Conservation (phyloP, 202 grass and related monocot species). For the Saccharum hybrid region DNA sequence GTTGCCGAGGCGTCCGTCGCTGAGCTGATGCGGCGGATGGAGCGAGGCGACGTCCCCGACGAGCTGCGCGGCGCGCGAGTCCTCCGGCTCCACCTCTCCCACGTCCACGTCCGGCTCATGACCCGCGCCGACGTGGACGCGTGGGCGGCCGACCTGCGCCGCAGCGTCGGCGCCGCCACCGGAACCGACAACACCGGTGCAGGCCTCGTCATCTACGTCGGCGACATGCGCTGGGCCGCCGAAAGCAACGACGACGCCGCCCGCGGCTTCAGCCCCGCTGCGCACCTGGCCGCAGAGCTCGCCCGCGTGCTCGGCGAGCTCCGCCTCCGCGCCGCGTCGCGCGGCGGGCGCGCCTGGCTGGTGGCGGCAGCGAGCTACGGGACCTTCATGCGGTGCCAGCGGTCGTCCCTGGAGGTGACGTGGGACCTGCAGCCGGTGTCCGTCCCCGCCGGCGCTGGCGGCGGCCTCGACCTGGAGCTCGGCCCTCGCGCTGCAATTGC, state of each 20-base stretch:
- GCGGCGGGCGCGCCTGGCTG: conserved; percentile 52
- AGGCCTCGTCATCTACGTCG: conserved; percentile 62
- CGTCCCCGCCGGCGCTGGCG: conserved; percentile 55
- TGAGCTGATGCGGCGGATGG: conserved; percentile 47
- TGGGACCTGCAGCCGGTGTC: conserved; percentile 74
- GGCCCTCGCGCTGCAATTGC: conserved; percentile 41
- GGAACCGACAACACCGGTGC: neutral
- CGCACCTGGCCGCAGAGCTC: conserved; percentile 56
- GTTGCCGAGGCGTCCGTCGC: conserved; percentile 53
- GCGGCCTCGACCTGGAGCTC: conserved; percentile 56
- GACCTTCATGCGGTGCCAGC: conserved; percentile 66
- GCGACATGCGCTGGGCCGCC: conserved; percentile 73
- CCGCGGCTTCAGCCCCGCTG: conserved; percentile 40
- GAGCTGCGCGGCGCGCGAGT: conserved; percentile 52
- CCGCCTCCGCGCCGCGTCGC: conserved; percentile 11
- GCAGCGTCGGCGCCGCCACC: conserved; percentile 32
- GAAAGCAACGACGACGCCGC: conserved; percentile 40
- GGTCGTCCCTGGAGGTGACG: conserved; percentile 45
- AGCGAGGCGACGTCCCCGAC: conserved; percentile 45
- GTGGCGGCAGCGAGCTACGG: conserved; percentile 66
- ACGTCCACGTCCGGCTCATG: conserved; percentile 51
- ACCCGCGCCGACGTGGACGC: conserved; percentile 44
- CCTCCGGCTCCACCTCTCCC: conserved; percentile 52
- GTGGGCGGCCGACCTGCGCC: conserved; percentile 49
- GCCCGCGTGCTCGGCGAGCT: conserved; percentile 51